Conservation (phyloP, 2,329 filamentous ascomycete genomes). For the Lojkania enalia region DNA sequence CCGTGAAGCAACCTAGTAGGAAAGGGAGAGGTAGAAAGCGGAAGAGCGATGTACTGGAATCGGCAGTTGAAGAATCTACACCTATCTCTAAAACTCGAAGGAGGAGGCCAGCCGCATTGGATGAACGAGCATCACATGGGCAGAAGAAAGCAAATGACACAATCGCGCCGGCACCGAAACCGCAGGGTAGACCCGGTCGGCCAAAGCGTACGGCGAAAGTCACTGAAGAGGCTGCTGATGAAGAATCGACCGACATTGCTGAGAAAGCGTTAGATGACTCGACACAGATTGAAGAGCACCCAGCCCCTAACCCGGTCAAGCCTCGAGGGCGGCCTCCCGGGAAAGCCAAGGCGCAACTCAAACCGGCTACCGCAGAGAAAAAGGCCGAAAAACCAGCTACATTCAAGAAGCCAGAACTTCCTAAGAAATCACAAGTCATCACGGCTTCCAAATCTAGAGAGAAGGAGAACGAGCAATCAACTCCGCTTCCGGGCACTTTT, state of each 20-base stretch:
- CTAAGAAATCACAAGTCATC: slow-evolving; percentile 30
- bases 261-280: slow-evolving; percentile 29
- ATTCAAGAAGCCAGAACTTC: slow-evolving; percentile 35
- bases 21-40: slow-evolving; percentile 33
- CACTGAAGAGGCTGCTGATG: slow-evolving; percentile 36
- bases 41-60: slow-evolving; percentile 25
- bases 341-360: slow-evolving; percentile 20
- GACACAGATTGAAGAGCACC: slow-evolving; percentile 26
- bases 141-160: slow-evolving; percentile 24
- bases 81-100: slow-evolving; percentile 22
- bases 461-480: slow-evolving; percentile 10
- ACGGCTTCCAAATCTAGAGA: slow-evolving; percentile 18
- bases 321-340: slow-evolving; percentile 30
- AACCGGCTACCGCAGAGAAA: slow-evolving; percentile 16
- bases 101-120: slow-evolving; percentile 16
- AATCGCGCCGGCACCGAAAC: slow-evolving; percentile 19
- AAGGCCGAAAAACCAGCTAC: slow-evolving; percentile 17
- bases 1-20: slow-evolving; percentile 26
- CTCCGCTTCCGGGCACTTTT: slow-evolving; percentile 26
- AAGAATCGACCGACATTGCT: slow-evolving; percentile 25
- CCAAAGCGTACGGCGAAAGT: slow-evolving; percentile 35
- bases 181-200: slow-evolving; percentile 5
- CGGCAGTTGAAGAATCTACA: slow-evolving; percentile 17
- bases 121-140: slow-evolving; percentile 21
- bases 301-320: slow-evolving; percentile 23